Evolutionary conservation across 495 filamentous ascomycete genomes (phyloP).

Genomic region (Mytilinidion resinicola): DNA sequence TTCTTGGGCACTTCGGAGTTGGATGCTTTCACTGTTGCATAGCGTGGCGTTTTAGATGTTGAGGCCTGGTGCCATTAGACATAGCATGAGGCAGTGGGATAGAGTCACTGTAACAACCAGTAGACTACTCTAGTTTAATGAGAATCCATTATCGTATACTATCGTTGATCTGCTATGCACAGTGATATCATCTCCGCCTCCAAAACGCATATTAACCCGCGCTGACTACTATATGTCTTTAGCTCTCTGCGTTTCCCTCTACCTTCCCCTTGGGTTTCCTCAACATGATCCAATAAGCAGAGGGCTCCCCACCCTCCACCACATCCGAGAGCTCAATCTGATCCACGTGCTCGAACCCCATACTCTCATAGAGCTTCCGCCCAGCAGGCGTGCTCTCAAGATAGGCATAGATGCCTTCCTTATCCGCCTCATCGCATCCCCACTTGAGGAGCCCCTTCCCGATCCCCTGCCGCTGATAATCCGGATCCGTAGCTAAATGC

Average conservation of each 20-base stretch:
- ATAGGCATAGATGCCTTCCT: conserved; percentile 42
- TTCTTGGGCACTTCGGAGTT: no score
- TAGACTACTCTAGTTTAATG: no score
- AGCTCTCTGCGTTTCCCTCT: background rate
- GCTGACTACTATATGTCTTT: no score
- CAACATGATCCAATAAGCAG: background rate
- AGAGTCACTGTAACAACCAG: no score
- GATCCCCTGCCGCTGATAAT: conserved; percentile 46
- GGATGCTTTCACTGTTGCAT: no score
- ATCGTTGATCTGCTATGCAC: no score
- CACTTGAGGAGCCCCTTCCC: conserved; percentile 45
- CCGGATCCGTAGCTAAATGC: conserved; percentile 39
- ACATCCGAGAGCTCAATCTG: conserved; percentile 34
- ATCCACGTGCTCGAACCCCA: conserved; percentile 47
- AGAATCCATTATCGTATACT: no score
- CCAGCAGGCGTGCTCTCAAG: conserved; percentile 51
- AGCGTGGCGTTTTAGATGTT: background rate
- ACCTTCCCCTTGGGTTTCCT: background rate
- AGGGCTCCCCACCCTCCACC: background rate
- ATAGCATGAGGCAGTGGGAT: no score
- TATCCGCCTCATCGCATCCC: conserved; percentile 47
- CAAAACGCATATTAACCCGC: no score
- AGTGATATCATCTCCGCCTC: no score
- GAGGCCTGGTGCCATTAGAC: background rate
- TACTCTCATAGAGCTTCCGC: conserved; percentile 46